phyloP scores from a whole-genome alignment of 495 filamentous ascomycete species.

The Chlorociboria aeruginascens region DNA sequence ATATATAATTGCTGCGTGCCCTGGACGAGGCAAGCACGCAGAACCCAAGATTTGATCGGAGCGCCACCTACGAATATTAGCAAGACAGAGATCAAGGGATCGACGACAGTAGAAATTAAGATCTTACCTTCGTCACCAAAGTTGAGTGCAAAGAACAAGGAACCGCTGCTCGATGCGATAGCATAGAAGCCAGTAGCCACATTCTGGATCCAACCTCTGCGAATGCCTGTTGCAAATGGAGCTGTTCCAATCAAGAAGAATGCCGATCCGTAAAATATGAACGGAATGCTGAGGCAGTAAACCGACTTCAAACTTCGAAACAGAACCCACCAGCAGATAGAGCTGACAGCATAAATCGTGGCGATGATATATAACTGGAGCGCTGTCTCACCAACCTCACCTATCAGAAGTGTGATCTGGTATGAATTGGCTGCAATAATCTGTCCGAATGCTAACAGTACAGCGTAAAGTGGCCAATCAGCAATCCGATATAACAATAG shows the following conservation, averaged over 20 bases:
- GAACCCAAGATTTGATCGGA: conserved; percentile 51
- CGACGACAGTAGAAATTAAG: background rate
- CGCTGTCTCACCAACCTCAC: conserved; percentile 45
- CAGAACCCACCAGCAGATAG: conserved; percentile 49
- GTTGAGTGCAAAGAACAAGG: conserved; percentile 54
- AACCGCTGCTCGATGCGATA: conserved; percentile 45
- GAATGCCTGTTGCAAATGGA: conserved; percentile 34
- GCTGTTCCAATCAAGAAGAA: conserved; percentile 54
- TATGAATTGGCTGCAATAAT: conserved; percentile 55
- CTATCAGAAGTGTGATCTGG: conserved; percentile 54
- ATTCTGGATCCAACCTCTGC: conserved; percentile 39
- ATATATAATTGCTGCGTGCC: conserved; percentile 54
- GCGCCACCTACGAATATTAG: conserved; percentile 28
- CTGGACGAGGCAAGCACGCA: conserved; percentile 50
- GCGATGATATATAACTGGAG: conserved; percentile 52
- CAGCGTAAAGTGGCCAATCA: conserved; percentile 64
- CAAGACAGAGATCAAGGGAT: background rate
- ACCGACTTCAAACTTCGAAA: conserved; percentile 45
- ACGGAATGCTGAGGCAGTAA: conserved; percentile 44
- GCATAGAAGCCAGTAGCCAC: conserved; percentile 49
- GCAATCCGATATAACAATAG: conserved; percentile 27
- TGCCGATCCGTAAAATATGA: conserved; percentile 48
- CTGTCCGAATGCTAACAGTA: conserved; percentile 56
- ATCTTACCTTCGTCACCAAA: conserved; percentile 42
- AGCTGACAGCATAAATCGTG: conserved; percentile 46